phyloP scores from a whole-genome alignment of 805 yeast genomes.

The Barnettozyma sp. region DNA sequence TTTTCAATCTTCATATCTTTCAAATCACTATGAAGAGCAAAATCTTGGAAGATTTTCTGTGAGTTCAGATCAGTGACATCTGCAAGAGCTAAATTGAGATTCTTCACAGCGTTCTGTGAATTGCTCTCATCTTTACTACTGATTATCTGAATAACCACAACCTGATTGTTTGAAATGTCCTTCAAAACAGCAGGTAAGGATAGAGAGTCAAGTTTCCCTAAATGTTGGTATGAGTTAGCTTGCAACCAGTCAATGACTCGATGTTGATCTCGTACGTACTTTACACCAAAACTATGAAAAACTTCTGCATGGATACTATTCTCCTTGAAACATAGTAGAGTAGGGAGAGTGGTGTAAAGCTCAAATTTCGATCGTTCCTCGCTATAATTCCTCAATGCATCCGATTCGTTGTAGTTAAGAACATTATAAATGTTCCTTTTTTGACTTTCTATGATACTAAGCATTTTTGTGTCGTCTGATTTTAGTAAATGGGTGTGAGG shows the following conservation, averaged over 20 bases:
- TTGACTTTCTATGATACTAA: constrained; percentile 36
- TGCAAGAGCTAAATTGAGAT: constrained; percentile 15
- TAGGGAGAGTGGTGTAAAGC: constrained; percentile 54
- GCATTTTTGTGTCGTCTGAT: constrained; percentile 37
- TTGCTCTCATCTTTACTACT: constrained; percentile 15
- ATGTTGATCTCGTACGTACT: constrained; percentile 48
- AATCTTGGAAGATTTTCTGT: constrained; percentile 20
- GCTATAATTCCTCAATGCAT: constrained; percentile 32
- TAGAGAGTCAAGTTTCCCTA: constrained; percentile 39
- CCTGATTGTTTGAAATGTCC: background rate
- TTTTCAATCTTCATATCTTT: constrained; percentile 39
- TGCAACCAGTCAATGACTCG: constrained; percentile 44
- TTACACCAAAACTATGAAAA: constrained; percentile 55
- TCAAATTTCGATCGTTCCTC: constrained; percentile 43
- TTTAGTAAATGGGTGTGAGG: constrained; percentile 50
- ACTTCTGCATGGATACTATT: constrained; percentile 44
- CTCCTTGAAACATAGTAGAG: constrained; percentile 54
- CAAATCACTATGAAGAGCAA: constrained; percentile 33
- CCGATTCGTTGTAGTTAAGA: constrained; percentile 36
- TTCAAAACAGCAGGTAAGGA: background rate
- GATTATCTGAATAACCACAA: constrained; percentile 16
- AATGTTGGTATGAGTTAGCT: constrained; percentile 39
- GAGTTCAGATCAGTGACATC: constrained; percentile 45
- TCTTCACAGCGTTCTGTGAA: constrained; percentile 21
- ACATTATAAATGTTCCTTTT: constrained; percentile 29